Evolutionary conservation across 106 monocot genomes (phyloP).

Genomic region (Dendrobium catenatum): DNA sequence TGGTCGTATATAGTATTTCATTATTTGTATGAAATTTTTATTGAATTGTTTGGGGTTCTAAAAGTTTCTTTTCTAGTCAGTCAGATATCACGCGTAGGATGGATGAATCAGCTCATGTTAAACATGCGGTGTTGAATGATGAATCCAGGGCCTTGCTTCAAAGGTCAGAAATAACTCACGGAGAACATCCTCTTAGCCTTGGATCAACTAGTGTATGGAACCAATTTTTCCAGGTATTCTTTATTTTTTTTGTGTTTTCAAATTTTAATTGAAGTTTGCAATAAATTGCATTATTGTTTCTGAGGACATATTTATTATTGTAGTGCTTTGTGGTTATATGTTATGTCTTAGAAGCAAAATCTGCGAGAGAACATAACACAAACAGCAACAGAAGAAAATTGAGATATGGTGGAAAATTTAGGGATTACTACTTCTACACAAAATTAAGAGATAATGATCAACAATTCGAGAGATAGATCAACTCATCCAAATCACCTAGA

Average conservation of each 20-base stretch:
- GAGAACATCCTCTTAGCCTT: constrained; percentile 91
- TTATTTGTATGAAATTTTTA: background rate
- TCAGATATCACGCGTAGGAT: constrained; percentile 85
- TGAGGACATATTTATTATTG: background rate
- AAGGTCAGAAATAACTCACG: constrained; percentile 61
- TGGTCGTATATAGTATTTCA: background rate
- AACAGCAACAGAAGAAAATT: no score
- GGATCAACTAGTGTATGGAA: constrained; percentile 87
- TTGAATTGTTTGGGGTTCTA: constrained; percentile 22
- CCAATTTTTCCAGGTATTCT: constrained; percentile 79
- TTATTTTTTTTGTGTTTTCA: background rate
- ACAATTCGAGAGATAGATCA: no score
- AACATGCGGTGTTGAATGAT: constrained; percentile 30
- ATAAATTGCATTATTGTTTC: background rate
- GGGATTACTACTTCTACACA: no score
- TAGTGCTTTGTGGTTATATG: background rate
- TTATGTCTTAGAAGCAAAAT: no score
- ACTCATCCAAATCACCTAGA: no score
- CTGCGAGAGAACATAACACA: no score
- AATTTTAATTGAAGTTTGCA: background rate
- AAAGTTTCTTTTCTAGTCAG: constrained; percentile 69
- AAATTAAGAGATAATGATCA: no score
- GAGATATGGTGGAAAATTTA: no score
- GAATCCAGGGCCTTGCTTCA: constrained; percentile 45
- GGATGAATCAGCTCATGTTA: constrained; percentile 46